Percentiles rank a stretch among this genome's conserved stretches.
Conservation (phyloP, 2,329 filamentous ascomycete genomes). For the Corniculantispora saksenae region DNA sequence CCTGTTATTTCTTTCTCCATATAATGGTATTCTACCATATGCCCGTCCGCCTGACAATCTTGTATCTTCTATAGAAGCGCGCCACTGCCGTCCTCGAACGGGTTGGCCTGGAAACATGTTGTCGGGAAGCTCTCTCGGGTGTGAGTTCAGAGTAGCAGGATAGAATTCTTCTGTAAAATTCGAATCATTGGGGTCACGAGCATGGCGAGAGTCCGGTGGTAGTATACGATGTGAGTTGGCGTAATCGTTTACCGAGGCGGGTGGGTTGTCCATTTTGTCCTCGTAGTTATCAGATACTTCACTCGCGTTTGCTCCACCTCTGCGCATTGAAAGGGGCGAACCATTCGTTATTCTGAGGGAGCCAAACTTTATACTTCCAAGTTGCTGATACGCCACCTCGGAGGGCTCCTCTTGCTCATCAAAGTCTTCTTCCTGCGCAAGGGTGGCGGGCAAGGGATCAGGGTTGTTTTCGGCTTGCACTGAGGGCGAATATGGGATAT, state of each 20-base stretch:
- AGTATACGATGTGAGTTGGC: constrained; percentile 19
- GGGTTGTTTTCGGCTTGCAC: not conserved
- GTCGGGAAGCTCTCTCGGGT: constrained; percentile 12
- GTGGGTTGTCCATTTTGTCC: not conserved
- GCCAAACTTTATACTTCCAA: constrained; percentile 63
- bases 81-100: not conserved
- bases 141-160: constrained; percentile 16
- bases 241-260: not conserved
- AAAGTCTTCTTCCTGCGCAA: not conserved
- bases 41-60: not conserved
- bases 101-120: constrained; percentile 1
- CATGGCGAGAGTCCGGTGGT: not conserved
- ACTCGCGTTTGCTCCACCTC: constrained; percentile 26
- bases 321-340: constrained; percentile 48
- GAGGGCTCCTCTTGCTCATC: constrained; percentile 43
- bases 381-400: constrained; percentile 59
- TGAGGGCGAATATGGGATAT: not conserved
- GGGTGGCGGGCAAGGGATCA: not conserved
- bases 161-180: not conserved
- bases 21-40: not conserved
- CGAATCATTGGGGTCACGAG: not conserved
- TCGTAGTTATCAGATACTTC: not conserved
- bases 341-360: constrained; percentile 65
- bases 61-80: not conserved
- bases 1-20: not conserved